Percentiles rank a stretch among this genome's conserved stretches.
These are phyloP conservation scores for Alternaria gansuensis DNA, from an alignment of 2,329 filamentous ascomycete species.

Conservation along the genomic window DNA sequence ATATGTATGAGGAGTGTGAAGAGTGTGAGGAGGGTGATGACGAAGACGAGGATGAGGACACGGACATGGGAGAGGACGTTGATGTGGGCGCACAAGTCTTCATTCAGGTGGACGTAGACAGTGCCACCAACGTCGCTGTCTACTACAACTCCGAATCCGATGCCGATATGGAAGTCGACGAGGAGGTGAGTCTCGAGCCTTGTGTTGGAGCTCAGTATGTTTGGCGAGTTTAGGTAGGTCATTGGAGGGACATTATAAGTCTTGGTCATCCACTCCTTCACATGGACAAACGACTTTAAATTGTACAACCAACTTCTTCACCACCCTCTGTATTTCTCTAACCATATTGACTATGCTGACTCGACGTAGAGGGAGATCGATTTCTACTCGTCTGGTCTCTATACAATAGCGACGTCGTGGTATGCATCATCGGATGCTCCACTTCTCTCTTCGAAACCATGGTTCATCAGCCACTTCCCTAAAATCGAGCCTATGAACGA, in stretches of 20 bases:
- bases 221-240: not conserved
- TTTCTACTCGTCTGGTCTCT: not conserved
- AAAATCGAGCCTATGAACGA: not conserved
- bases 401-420: not conserved
- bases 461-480: not conserved
- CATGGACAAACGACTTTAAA: not conserved
- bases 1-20: not conserved
- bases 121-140: not conserved
- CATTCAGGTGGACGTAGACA: not conserved
- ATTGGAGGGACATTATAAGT: not conserved
- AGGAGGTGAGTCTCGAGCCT: not conserved
- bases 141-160: not conserved
- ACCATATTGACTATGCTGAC: not conserved
- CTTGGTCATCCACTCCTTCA: not conserved
- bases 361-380: not conserved
- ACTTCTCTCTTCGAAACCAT: conserved; percentile 1
- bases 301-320: not conserved
- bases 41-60: not conserved
- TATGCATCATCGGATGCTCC: conserved; percentile 1
- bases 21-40: not conserved
- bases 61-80: not conserved
- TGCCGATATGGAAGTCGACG: not conserved
- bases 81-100: not conserved
- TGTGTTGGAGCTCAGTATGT: conserved; percentile 1
- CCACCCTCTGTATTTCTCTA: not conserved